phyloP scores from a whole-genome alignment of 176 grass and related monocot species.

The Avena atlantica region DNA sequence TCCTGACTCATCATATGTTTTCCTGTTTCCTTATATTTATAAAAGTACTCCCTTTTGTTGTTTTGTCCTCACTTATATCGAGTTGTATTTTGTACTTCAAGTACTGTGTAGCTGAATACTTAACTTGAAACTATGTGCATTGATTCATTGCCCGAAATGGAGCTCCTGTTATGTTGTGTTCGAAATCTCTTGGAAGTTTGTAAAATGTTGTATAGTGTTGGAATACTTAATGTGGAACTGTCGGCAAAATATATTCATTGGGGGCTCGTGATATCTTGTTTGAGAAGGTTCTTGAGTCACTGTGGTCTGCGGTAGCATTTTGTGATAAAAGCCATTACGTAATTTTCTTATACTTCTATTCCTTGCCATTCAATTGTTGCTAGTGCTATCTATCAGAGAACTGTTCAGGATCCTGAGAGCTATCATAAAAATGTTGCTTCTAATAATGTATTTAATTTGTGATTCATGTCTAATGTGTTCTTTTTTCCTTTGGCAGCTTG shows the following conservation, averaged over 20 bases:
- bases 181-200: background rate
- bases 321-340: conserved; percentile 3
- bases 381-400: conserved; percentile 16
- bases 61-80: background rate
- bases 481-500: conserved; percentile 65
- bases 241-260: background rate
- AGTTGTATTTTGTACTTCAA: background rate
- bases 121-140: background rate
- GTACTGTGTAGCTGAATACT: background rate
- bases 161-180: background rate
- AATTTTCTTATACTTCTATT: conserved; percentile 9
- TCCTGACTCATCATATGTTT: background rate
- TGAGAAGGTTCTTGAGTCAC: conserved; percentile 16
- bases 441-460: conserved; percentile 25
- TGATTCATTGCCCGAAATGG: background rate
- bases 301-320: background rate
- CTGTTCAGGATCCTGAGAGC: conserved; percentile 8
- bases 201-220: background rate
- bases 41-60: background rate
- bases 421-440: conserved; percentile 2
- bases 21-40: background rate
- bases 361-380: conserved; percentile 20
- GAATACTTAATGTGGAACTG: background rate
- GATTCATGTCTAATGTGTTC: conserved; percentile 7
- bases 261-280: background rate